These are phyloP conservation scores for Xanthoceras sorbifolium DNA, from an alignment of 345 rosid genomes.

Conservation along the genomic window DNA sequence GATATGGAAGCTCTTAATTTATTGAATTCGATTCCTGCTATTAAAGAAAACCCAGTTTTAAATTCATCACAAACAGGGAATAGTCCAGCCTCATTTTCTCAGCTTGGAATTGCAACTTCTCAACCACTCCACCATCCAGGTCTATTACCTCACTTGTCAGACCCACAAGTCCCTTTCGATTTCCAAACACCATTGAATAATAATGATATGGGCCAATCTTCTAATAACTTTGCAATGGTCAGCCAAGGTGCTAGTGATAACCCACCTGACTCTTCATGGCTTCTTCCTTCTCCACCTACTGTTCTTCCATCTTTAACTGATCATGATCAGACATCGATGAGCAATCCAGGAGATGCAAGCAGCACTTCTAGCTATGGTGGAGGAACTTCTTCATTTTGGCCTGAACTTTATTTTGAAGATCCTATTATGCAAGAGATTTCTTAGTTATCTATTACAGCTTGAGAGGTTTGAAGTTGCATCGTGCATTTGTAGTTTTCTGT, in stretches of 20 bases:
- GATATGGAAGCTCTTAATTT: conserved; percentile 42
- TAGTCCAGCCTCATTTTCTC: conserved; percentile 23
- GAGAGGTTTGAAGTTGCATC: conserved; percentile 22
- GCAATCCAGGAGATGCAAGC: conserved; percentile 47
- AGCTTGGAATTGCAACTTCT: conserved; percentile 33
- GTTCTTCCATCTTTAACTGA: conserved; percentile 27
- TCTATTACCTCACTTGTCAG: conserved; percentile 40
- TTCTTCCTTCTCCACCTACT: conserved; percentile 31
- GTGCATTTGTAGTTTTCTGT: background rate
- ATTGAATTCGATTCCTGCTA: conserved; percentile 18
- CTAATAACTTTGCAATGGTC: conserved; percentile 23
- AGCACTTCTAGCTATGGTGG: conserved; percentile 50
- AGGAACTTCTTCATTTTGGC: conserved; percentile 40
- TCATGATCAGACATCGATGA: conserved; percentile 24
- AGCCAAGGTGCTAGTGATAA: conserved; percentile 21
- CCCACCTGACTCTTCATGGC: conserved; percentile 33
- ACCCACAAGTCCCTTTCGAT: conserved; percentile 54
- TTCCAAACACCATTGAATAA: conserved; percentile 48
- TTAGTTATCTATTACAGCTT: conserved; percentile 10
- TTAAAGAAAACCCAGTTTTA: conserved; percentile 23
- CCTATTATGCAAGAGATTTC: conserved; percentile 42
- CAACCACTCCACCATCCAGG: conserved; percentile 53
- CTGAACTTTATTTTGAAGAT: conserved; percentile 43
- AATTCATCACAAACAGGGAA: conserved; percentile 28
- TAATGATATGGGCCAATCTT: conserved; percentile 33